Conservation (phyloP, 179 eudicot species). For the Drosera spatulata region DNA sequence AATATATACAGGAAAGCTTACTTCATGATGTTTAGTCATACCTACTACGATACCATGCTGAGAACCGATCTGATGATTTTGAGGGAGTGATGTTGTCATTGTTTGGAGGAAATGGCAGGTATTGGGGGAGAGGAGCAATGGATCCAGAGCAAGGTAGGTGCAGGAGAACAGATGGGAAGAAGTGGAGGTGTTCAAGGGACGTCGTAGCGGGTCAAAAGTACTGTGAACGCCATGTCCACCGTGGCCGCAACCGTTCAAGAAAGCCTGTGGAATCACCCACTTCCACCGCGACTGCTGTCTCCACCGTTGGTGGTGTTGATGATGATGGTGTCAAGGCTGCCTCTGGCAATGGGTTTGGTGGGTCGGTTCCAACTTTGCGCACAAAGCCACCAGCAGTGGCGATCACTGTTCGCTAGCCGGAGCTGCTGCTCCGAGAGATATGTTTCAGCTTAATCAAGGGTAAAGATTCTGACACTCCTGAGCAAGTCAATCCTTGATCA, state of each 20-base stretch:
- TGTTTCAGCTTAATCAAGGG: constrained; percentile 46
- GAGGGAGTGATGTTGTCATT: neutral
- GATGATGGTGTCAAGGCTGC: constrained; percentile 2
- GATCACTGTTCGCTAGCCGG: constrained; percentile 12
- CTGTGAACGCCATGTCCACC: constrained; percentile 63
- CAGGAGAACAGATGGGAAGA: constrained; percentile 90
- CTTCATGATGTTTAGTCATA: no score
- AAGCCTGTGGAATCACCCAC: constrained; percentile 59
- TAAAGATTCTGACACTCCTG: constrained; percentile 15
- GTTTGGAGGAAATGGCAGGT: constrained; percentile 46
- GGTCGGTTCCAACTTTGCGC: constrained; percentile 11
- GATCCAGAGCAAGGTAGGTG: constrained; percentile 97
- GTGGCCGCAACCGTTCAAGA: constrained; percentile 51
- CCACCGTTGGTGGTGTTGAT: constrained; percentile 3
- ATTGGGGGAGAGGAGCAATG: constrained; percentile 79
- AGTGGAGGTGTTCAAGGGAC: constrained; percentile 99
- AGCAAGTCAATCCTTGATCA: no score
- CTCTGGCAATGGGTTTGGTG: constrained; percentile 6
- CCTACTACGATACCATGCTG: no score
- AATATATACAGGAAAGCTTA: no score
- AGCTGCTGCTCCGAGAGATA: constrained; percentile 25
- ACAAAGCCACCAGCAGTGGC: constrained; percentile 5
- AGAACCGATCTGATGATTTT: no score
- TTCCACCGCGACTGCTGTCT: constrained; percentile 2
- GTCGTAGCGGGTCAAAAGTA: constrained; percentile 79